phyloP scores from a whole-genome alignment of 192 early-diverging fungal genomes.

The Dissophora ornata region DNA sequence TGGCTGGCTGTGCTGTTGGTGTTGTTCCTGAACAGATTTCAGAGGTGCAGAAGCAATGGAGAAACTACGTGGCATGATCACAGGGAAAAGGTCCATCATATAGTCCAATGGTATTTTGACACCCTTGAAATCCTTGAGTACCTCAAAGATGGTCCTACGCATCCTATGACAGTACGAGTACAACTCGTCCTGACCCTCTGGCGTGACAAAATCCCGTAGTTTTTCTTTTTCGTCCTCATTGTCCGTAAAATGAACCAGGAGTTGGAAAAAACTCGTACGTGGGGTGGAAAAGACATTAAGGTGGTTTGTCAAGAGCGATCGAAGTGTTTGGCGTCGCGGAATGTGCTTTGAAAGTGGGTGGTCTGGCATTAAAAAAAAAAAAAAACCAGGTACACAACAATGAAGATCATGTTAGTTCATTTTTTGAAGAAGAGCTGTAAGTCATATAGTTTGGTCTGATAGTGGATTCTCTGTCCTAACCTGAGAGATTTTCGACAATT shows the following conservation, averaged over 20 bases:
- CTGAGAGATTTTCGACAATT: constrained; percentile 62
- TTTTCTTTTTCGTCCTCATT: constrained; percentile 78
- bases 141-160: constrained; percentile 84
- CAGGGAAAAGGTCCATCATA: constrained; percentile 87
- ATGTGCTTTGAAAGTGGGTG: constrained; percentile 63
- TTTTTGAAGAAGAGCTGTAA: too few relatives aligned
- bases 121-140: constrained; percentile 85
- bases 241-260: constrained; percentile 82
- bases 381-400: background rate
- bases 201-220: constrained; percentile 80
- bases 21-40: constrained; percentile 32
- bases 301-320: constrained; percentile 77
- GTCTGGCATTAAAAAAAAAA: too few relatives aligned
- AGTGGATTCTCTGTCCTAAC: constrained; percentile 20
- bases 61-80: constrained; percentile 82
- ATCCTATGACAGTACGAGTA: constrained; percentile 87
- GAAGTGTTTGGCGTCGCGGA: constrained; percentile 70
- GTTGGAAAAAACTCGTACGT: constrained; percentile 90
- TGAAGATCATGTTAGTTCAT: too few relatives aligned
- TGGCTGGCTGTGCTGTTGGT: background rate
- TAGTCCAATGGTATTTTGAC: constrained; percentile 80
- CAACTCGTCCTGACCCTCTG: constrained; percentile 90
- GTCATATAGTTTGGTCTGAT: constrained; percentile 2
- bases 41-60: constrained; percentile 82
- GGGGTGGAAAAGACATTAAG: constrained; percentile 91